Base-by-base conservation (phyloP, 148 eudicot species). In the Rhododendron ovatum region DNA sequence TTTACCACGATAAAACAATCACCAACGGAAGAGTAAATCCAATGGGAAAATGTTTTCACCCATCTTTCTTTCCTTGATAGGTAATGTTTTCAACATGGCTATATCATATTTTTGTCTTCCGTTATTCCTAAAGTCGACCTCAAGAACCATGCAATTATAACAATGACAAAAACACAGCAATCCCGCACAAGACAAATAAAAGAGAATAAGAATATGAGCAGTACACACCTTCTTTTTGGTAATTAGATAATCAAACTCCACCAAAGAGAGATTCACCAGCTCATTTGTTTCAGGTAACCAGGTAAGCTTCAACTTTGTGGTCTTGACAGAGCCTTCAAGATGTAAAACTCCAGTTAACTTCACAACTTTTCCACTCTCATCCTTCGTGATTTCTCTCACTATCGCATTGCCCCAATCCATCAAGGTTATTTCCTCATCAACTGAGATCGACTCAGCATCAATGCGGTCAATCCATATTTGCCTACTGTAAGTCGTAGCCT, bases 351-450 rank as follows among this genome's bases (percentile, higher is more conserved):
- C 99, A 30, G 82, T 83, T 84, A 97, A 89, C 65, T 92, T 89
- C 14, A 91, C 87, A 67, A 97, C 93, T 76, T 88, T 89, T 53
- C 98, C 99, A 85, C 89, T 85, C 30, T 91, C 92, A 47, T 94
- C 98, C 87, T 92, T 97, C 87, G 88, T 89, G 48, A 95, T 93
- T 80, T 93, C 96, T 86, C 93, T 97, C 26, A 97, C 92, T 30
- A 95, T 91, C 51, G 96, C 98, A 90, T 97, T 95, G 33, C 99
- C 99, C 99, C 99, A 97, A 78, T 97, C 99, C 98, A 94, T 97
- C 24, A 97, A 86, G 12, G 99, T 97, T 48, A 97, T 93, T 88
- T 97, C 99, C 89, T 97, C 99, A 80, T 90, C 88, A 30, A 83
- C 92, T 61, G 98, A 93, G 84, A 95, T 90, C 22, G 89, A 90